A percentile compares a stretch with the other conserved stretches of the same genome.
phyloP scores from a whole-genome alignment of 257 asterid genomes.

The Solanum chiquidenum region DNA sequence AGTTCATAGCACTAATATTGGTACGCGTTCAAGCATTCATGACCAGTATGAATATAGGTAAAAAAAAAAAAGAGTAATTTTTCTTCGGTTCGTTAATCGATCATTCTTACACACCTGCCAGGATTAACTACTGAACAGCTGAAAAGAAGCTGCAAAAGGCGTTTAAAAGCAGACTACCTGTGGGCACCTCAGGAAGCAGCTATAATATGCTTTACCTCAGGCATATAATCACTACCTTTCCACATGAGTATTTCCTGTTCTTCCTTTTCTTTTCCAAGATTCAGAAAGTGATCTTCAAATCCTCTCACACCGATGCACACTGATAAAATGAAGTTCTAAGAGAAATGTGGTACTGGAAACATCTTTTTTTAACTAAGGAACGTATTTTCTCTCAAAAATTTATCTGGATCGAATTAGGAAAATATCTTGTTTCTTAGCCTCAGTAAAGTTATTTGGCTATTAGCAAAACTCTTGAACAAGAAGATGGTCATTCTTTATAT shows the following conservation, averaged over 20 bases:
- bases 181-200: slow-evolving; percentile 78
- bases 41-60: background rate
- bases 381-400: background rate
- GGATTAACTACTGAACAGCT: slow-evolving; percentile 47
- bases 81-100: background rate
- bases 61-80: background rate
- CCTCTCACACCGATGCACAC: background rate
- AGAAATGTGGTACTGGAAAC: background rate
- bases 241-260: background rate
- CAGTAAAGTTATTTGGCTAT: background rate
- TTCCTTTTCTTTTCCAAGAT: background rate
- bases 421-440: background rate
- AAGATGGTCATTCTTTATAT: background rate
- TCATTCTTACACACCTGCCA: slow-evolving; percentile 10
- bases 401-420: background rate
- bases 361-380: background rate
- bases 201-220: slow-evolving; percentile 73
- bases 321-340: background rate
- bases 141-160: slow-evolving; percentile 7
- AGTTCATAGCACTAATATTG: slow-evolving; percentile 5
- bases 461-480: background rate
- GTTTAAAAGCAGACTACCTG: slow-evolving; percentile 24
- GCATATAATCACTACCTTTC: slow-evolving; percentile 11
- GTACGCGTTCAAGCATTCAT: slow-evolving; percentile 15
- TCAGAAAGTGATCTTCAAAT: background rate